Evolutionary conservation across 495 filamentous ascomycete species (phyloP).

Genomic region (Podospora conica): DNA sequence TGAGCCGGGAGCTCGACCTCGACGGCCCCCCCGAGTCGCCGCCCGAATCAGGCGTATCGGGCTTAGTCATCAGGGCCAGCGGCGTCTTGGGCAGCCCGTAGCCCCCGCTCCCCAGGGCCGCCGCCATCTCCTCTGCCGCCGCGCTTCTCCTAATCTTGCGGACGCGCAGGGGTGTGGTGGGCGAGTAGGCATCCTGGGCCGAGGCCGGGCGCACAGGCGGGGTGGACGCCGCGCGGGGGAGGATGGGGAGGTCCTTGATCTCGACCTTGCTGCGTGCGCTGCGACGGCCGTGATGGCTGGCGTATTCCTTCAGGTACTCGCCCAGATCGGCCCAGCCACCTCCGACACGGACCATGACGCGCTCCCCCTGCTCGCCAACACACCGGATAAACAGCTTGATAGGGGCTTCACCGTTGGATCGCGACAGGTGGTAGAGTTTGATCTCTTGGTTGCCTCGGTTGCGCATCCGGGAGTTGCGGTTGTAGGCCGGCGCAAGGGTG

Average conservation of each 20-base stretch:
- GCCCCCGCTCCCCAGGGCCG: not conserved
- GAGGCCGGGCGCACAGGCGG: slow-evolving; percentile 38
- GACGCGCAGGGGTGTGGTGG: slow-evolving; percentile 36
- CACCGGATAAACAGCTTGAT: slow-evolving; percentile 90
- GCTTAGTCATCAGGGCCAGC: slow-evolving; percentile 18
- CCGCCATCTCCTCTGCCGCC: slow-evolving; percentile 22
- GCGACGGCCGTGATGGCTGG: slow-evolving; percentile 72
- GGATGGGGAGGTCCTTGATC: slow-evolving; percentile 48
- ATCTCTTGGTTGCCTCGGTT: slow-evolving; percentile 57
- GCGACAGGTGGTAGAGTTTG: slow-evolving; percentile 88
- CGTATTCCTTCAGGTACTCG: slow-evolving; percentile 92
- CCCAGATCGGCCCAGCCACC: slow-evolving; percentile 95
- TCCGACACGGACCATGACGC: slow-evolving; percentile 95
- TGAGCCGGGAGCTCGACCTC: slow-evolving; percentile 39
- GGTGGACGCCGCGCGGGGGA: slow-evolving; percentile 29
- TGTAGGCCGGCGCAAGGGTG: slow-evolving; percentile 58
- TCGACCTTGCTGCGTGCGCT: slow-evolving; percentile 48
- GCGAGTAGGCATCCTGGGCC: slow-evolving; percentile 28
- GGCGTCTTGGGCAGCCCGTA: slow-evolving; percentile 31
- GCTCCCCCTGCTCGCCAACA: slow-evolving; percentile 82
- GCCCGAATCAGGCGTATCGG: slow-evolving; percentile 29
- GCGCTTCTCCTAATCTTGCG: slow-evolving; percentile 44
- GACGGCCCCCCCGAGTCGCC: slow-evolving; percentile 31
- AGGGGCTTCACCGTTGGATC: slow-evolving; percentile 70
- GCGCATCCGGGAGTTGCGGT: slow-evolving; percentile 37